Evolutionary conservation across 345 rosid species (phyloP).

Genomic region (Eucalyptus erythrocorys): DNA sequence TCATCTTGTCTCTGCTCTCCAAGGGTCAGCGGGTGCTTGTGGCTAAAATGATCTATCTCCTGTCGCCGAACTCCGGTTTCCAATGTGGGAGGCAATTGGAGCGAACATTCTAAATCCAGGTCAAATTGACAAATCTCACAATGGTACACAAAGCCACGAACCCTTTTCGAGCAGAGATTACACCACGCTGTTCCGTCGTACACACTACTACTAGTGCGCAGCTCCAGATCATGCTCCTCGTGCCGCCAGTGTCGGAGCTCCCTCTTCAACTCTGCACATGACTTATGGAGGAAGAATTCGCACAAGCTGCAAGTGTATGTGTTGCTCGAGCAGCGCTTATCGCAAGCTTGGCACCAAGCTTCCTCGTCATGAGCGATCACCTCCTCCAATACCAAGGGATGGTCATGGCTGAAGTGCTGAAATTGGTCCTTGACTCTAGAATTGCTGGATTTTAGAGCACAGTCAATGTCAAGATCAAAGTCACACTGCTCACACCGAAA

Average conservation of each 20-base stretch:
- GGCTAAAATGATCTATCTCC: not conserved
- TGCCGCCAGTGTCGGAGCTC: not conserved
- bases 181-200: not conserved
- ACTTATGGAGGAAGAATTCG: not conserved
- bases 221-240: not conserved
- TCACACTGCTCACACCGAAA: not conserved
- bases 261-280: not conserved
- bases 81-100: not conserved
- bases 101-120: not conserved
- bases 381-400: not conserved
- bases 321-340: not conserved
- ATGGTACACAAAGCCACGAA: not conserved
- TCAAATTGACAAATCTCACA: not conserved
- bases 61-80: not conserved
- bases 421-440: not conserved
- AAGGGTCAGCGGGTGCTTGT: not conserved
- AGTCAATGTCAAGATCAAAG: not conserved
- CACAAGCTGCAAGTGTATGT: not conserved
- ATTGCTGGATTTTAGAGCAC: not conserved
- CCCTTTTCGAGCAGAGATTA: not conserved
- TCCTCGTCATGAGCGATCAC: fast-evolving
- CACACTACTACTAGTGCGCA: not conserved
- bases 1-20: not conserved
- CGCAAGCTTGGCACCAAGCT: not conserved
- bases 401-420: not conserved